Evolutionary conservation across 805 yeast genomes (phyloP).

Genomic region (Candida pseudoglaebosa): DNA sequence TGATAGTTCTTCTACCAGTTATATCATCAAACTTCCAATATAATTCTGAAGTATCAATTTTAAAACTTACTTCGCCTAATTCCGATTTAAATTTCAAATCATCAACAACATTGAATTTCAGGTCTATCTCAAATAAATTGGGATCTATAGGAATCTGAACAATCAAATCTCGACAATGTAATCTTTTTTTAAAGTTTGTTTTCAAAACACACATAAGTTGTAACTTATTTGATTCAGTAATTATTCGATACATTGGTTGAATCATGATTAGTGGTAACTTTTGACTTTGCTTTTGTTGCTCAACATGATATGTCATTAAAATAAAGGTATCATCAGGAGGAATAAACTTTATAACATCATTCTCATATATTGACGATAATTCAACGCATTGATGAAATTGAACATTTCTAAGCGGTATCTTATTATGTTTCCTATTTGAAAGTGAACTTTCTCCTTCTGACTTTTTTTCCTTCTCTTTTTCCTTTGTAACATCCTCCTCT

Average conservation of each 20-base stretch:
- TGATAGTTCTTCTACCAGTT: slow-evolving; percentile 52
- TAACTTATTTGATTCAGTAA: slow-evolving; percentile 17
- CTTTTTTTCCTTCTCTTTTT: slow-evolving; percentile 9
- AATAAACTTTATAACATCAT: slow-evolving; percentile 67
- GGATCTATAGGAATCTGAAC: slow-evolving; percentile 35
- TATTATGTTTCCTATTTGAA: background rate
- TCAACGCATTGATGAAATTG: slow-evolving; percentile 69
- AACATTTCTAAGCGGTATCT: slow-evolving; percentile 33
- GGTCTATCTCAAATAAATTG: slow-evolving; percentile 21
- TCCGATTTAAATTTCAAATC: slow-evolving; percentile 68
- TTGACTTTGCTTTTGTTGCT: slow-evolving; percentile 33
- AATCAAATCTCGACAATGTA: slow-evolving; percentile 28
- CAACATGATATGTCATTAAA: slow-evolving; percentile 38
- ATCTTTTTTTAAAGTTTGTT: slow-evolving; percentile 32
- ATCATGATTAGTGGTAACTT: slow-evolving; percentile 44
- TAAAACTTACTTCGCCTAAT: slow-evolving; percentile 66
- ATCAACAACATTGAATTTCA: slow-evolving; percentile 2
- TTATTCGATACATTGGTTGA: slow-evolving; percentile 30
- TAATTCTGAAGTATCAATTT: slow-evolving; percentile 64
- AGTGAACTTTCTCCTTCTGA: slow-evolving; percentile 4
- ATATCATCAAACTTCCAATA: slow-evolving; percentile 70
- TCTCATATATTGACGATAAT: slow-evolving; percentile 60
- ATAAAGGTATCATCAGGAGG: slow-evolving; percentile 70
- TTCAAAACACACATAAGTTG: slow-evolving; percentile 32
- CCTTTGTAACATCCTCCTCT: slow-evolving; percentile 12